phyloP scores from a whole-genome alignment of 768 basidiomycete genomes.

The Pulveroboletus frians region DNA sequence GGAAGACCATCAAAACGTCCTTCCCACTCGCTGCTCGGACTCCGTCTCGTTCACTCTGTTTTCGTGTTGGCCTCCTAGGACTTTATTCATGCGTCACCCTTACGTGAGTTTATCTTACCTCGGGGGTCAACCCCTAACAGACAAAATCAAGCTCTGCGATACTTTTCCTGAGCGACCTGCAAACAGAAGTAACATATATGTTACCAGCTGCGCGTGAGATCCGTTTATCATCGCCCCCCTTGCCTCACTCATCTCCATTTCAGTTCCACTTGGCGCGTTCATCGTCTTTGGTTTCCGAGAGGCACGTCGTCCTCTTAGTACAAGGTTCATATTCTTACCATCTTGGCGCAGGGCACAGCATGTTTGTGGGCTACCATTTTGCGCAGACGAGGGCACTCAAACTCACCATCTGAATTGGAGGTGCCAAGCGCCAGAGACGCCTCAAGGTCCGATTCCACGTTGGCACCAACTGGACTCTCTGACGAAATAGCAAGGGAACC shows the following conservation, averaged over 20 bases:
- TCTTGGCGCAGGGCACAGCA: conserved; percentile 34
- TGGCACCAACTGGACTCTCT: background rate
- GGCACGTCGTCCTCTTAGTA: conserved; percentile 25
- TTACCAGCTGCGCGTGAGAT: conserved; percentile 46
- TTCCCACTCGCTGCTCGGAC: conserved; percentile 39
- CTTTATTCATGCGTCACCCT: conserved; percentile 41
- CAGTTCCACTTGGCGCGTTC: conserved; percentile 48
- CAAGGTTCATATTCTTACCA: background rate
- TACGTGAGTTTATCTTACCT: conserved; percentile 30
- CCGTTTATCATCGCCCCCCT: background rate
- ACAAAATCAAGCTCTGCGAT: conserved; percentile 32
- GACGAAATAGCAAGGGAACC: conserved; percentile 6
- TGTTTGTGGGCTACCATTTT: conserved; percentile 27
- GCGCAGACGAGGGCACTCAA: conserved; percentile 6
- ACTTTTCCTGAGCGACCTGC: conserved; percentile 31
- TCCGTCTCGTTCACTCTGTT: conserved; percentile 34
- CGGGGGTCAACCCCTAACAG: background rate
- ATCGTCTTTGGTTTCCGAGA: conserved; percentile 47
- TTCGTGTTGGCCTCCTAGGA: conserved; percentile 42
- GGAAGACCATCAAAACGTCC: conserved; percentile 33
- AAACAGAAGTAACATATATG: conserved; percentile 38
- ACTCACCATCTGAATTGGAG: conserved; percentile 8
- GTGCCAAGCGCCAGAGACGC: conserved; percentile 23
- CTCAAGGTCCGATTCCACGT: conserved; percentile 12
- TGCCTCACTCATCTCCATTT: conserved; percentile 2